Evolutionary conservation across 345 rosid genomes (phyloP).

Genomic region (Hibiscus tridactylites): DNA sequence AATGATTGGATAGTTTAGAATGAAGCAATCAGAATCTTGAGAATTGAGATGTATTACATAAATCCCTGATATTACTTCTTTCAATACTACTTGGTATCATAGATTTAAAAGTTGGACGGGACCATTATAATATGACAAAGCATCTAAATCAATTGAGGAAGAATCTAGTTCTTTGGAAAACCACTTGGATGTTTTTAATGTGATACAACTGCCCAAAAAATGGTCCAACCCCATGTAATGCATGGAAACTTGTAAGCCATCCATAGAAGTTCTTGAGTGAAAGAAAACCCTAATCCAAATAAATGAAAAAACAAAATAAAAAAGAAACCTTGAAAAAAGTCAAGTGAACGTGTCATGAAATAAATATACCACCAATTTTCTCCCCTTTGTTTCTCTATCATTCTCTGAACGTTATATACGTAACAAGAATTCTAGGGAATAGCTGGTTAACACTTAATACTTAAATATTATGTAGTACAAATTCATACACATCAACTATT

Average conservation of each 20-base stretch:
- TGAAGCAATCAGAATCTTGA: too few relatives aligned
- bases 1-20: too few relatives aligned
- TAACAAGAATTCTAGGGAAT: slow-evolving; percentile 10
- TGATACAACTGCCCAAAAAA: neutral
- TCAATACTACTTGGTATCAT: neutral
- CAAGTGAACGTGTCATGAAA: slow-evolving; percentile 19
- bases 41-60: neutral
- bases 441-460: neutral
- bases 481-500: neutral
- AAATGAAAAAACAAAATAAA: neutral
- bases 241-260: slow-evolving; percentile 14
- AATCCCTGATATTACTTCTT: neutral
- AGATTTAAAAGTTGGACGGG: neutral
- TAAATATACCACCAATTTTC: neutral
- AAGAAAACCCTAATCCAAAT: slow-evolving; percentile 37
- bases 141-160: neutral
- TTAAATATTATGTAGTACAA: neutral
- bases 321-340: neutral
- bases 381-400: neutral
- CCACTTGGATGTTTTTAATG: neutral
- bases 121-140: neutral
- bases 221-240: slow-evolving; percentile 2
- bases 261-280: slow-evolving; percentile 37
- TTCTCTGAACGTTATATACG: neutral
- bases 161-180: slow-evolving; percentile 2